Evolutionary conservation across 2,329 filamentous ascomycete species (phyloP), one percentile per base, ranked within the genome.

Genomic region (Pestalotiopsis sp.): DNA sequence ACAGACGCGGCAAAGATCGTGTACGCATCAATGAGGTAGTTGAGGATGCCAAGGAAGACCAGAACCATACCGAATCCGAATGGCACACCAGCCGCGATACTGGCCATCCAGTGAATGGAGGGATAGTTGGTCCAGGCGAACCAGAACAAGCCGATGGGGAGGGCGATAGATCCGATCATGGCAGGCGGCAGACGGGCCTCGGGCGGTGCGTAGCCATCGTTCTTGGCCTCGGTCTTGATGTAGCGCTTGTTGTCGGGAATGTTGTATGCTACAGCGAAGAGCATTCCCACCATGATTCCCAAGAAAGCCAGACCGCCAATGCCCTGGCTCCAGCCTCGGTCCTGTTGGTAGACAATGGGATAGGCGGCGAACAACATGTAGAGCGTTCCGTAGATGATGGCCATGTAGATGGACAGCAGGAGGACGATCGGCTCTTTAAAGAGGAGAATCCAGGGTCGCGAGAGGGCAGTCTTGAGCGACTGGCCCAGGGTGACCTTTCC

Each of bases 1-100:
- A 91, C 91, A 0, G 89, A 92, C 0, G 92, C 92, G 0, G 93
- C 92, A 70, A 91, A 95, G 72, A 94, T 91, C 64, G 90, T 74
- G 76, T 76, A 84, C 1, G 84, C 77, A 73, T 90, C 88, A 66
- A 89, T 86, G 7, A 89, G 80, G 74, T 88, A 89, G 75, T 87
- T 88, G 75, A 85, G 84, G 59, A 85, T 77, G 56, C 80, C 81
- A 14, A 90, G 76, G 81, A 90, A 90, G 44, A 90, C 84, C 11
- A 88, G 78, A 0, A 88, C 85, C 64, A 81, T 71, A 0, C 79
- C 79, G 6, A 77, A 77, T 4, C 75, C 79, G 67, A 82, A 83
- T 39, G 81, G 74, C 24, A 78, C 76, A 6, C 75, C 75, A 3
- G 71, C 76, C 30, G 75, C 69, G 64, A 78, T 78, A 14, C 76